Base-by-base conservation (phyloP, 495 filamentous ascomycete species). In the Penicillium maclennaniae region DNA sequence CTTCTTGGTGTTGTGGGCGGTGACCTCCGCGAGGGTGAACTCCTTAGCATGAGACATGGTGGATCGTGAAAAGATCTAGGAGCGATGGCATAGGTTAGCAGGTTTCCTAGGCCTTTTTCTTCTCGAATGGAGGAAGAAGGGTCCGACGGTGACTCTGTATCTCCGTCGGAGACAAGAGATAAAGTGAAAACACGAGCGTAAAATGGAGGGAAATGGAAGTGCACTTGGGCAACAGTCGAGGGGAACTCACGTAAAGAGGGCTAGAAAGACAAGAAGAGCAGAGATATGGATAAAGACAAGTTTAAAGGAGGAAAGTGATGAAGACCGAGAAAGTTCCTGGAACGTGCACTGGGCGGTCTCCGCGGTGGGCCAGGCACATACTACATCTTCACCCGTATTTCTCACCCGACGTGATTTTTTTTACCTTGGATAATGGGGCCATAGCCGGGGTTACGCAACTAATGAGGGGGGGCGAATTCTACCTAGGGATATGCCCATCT, bases 1-100 rank as follows among this genome's bases (percentile, higher is more conserved):
- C 83, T 97, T 97, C 86, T 97, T 97, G 67, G 83, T 85, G 75
- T 84, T 88, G 79, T 99, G 95, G 67, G 80, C 81, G 54, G 87
- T 79, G 69, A 97, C 83, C 61, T 97, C 90, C 60, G 84, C 74
- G 76, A 88, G 90, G 50, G 92, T 96, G 74, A 86, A 81, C 71
- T 89, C 81, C 74, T 89, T 81, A 36, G 56, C 58, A 55, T 77
- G 71, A 60, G 85, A 80, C 87, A 89, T 89, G 65, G 69, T 86
- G 65, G 38, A 43, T 48, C 53, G 26, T 46, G 53, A n/a, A 40
- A 17, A 36, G 38, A 42, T 25, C 25, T 41, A 23, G n/a, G 39
- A 34, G 28, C 28, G 36, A 49, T 25, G 14, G 36, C 4, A 27
- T 27, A 51, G 15, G 17, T 34, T 14, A 34, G 31, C 31, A 34